phyloP scores from a whole-genome alignment of 352 stramenopile genomes.

The Pythium pectinolyticum region DNA sequence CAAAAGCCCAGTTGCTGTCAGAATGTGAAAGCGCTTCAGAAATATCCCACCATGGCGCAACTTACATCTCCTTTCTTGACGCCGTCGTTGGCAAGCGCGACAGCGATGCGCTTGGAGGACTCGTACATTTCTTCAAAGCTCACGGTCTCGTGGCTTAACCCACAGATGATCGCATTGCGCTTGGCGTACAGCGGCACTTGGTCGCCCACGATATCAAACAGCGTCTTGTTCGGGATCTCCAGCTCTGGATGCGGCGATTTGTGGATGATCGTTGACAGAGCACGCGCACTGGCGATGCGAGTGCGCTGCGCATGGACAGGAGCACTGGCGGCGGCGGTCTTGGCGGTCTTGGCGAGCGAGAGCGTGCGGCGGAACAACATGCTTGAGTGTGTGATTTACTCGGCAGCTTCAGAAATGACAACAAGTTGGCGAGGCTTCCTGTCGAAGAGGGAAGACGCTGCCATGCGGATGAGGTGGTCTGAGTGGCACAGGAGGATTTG shows the following conservation, averaged over 20 bases:
- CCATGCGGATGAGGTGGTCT: too few species aligned
- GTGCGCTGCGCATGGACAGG: too few species aligned
- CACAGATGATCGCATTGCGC: conserved; percentile 54
- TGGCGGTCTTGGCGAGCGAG: too few species aligned
- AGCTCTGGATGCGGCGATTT: conserved; percentile 46
- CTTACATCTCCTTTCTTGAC: conserved; percentile 51
- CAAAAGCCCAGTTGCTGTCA: conserved; percentile 8
- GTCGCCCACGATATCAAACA: conserved; percentile 46
- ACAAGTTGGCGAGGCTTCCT: too few species aligned
- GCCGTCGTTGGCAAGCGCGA: conserved; percentile 42
- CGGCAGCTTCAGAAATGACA: too few species aligned
- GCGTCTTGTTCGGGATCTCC: conserved; percentile 48
- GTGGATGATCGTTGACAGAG: conserved; percentile 58
- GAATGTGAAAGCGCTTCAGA: not conserved
- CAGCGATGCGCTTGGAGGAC: conserved; percentile 38
- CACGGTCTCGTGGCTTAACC: conserved; percentile 47
- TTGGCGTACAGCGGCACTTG: conserved; percentile 36
- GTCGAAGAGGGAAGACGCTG: too few species aligned
- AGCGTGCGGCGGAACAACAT: too few species aligned
- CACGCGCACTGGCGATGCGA: too few species aligned
- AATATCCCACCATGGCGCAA: not conserved
- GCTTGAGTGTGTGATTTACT: too few species aligned
- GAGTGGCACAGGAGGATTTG: too few species aligned
- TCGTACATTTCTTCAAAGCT: conserved; percentile 50
- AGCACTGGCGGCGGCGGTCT: too few species aligned